A percentile compares a stretch with the other conserved stretches of the same genome.
Conservation (phyloP, 257 asterid genomes). For the Mentha longifolia region DNA sequence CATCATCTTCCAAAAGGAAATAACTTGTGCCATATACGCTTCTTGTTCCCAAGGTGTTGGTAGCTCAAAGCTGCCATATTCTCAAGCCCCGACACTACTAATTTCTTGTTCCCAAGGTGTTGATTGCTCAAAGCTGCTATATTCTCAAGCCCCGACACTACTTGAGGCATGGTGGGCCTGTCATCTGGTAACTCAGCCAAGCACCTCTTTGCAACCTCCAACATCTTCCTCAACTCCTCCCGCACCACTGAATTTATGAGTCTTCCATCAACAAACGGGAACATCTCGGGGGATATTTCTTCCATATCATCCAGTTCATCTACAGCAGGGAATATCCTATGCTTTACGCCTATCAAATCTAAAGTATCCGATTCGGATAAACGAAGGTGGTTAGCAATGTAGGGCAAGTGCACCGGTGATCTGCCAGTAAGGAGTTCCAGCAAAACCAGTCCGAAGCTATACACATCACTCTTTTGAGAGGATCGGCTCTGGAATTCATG, state of each 20-base stretch:
- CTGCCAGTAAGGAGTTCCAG: not conserved
- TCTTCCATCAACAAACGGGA: no score
- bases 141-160: not conserved
- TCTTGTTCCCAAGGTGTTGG: not conserved
- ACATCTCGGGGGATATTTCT: no score
- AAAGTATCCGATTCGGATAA: no score
- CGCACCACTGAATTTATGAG: not conserved
- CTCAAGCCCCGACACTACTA: no score
- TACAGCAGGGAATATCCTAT: not conserved
- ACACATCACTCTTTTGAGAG: no score
- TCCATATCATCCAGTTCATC: not conserved
- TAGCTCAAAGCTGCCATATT: no score
- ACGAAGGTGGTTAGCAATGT: not conserved
- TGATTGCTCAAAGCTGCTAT: not conserved
- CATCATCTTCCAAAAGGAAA: not conserved
- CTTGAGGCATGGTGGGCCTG: not conserved
- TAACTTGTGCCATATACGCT: not conserved
- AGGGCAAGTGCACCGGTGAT: not conserved
- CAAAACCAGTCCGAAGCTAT: not conserved
- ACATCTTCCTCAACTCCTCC: not conserved
- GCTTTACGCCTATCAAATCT: no score
- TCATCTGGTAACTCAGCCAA: not conserved
- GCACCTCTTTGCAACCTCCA: not conserved
- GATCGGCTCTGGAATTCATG: not conserved
- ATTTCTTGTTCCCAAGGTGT: not conserved